Conservation (phyloP, 805 yeast species). For the Lachancea meyersii region DNA sequence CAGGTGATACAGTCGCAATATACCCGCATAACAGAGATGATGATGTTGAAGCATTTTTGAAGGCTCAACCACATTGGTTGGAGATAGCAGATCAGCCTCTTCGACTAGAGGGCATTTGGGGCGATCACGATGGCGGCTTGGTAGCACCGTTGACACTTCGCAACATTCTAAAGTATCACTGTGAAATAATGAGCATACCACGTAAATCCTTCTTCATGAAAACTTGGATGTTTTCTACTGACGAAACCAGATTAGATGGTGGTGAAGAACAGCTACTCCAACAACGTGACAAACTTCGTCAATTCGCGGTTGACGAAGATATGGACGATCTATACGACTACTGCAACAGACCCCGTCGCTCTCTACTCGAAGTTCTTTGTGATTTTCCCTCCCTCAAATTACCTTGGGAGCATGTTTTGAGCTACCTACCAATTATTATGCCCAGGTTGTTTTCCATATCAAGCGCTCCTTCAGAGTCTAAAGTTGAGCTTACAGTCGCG, state of each 20-base stretch:
- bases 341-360: slow-evolving; percentile 88
- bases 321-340: slow-evolving; percentile 81
- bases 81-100: slow-evolving; percentile 56
- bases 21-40: slow-evolving; percentile 65
- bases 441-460: slow-evolving; percentile 87
- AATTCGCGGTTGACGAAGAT: slow-evolving; percentile 65
- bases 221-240: slow-evolving; percentile 69
- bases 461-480: slow-evolving; percentile 40
- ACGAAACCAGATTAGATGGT: slow-evolving; percentile 29
- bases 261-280: slow-evolving; percentile 39
- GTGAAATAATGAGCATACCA: slow-evolving; percentile 80
- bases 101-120: slow-evolving; percentile 23
- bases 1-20: slow-evolving; percentile 79
- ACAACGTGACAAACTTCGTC: slow-evolving; percentile 69
- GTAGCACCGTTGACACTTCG: slow-evolving; percentile 61
- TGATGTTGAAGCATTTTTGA: slow-evolving; percentile 59
- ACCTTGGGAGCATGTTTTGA: slow-evolving; percentile 71
- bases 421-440: slow-evolving; percentile 67
- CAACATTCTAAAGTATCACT: slow-evolving; percentile 65
- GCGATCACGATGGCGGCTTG: slow-evolving; percentile 50
- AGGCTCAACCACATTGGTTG: slow-evolving; percentile 63
- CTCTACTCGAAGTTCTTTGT: slow-evolving; percentile 71
- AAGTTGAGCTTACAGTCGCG: slow-evolving; percentile 69
- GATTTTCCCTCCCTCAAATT: slow-evolving; percentile 75
- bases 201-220: slow-evolving; percentile 71